Evolutionary conservation across 345 rosid genomes (phyloP).

Genomic region (Dipteronia sinensis): DNA sequence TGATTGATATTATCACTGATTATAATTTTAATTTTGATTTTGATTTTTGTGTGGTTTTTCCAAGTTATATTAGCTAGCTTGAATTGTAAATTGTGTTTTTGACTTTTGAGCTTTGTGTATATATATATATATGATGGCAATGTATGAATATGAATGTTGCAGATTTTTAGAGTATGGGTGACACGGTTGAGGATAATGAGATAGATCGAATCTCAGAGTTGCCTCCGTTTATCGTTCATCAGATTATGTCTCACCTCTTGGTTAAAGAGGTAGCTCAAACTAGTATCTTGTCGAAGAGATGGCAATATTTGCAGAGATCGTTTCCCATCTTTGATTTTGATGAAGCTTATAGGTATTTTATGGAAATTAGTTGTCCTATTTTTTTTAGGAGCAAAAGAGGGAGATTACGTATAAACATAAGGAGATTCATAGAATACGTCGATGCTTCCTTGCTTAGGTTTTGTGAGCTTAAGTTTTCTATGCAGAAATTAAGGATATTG

Average conservation of each 20-base stretch:
- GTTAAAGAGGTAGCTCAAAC: neutral
- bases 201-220: slow-evolving; percentile 1
- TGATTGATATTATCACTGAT: no score
- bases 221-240: neutral
- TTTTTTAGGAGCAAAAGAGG: neutral
- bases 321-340: neutral
- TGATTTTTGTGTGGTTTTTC: no score
- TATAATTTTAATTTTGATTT: no score
- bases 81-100: neutral
- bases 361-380: neutral
- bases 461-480: neutral
- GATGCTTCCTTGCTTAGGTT: neutral
- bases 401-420: neutral
- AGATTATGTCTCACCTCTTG: neutral
- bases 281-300: slow-evolving; percentile 11
- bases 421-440: neutral
- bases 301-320: neutral
- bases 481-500: slow-evolving; percentile 1
- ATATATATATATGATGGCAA: neutral
- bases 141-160: neutral
- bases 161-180: neutral
- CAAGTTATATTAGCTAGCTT: neutral
- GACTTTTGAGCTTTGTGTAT: neutral
- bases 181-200: neutral
- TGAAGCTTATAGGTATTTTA: neutral